A percentile compares a stretch with the other conserved stretches of the same genome.
phyloP scores from a whole-genome alignment of 257 asterid species.

The Gardenia jasminoides region DNA sequence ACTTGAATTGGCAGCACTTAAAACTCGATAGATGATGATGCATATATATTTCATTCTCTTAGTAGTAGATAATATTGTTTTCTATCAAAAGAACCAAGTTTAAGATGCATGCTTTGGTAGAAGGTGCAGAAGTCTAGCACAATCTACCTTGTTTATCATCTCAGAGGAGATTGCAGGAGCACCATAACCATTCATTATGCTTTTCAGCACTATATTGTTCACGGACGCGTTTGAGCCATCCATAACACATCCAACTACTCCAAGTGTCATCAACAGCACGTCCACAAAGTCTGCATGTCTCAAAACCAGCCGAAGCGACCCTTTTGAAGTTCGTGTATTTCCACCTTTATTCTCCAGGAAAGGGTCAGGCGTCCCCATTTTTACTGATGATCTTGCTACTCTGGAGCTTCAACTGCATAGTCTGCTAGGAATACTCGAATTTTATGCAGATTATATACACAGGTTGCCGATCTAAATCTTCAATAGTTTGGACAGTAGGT shows the following conservation, averaged over 20 bases:
- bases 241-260: conserved; percentile 10
- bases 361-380: neutral
- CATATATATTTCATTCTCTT: no score
- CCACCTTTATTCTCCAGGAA: neutral
- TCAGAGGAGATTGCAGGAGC: neutral
- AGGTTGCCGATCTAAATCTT: no score
- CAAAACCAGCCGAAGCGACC: conserved; percentile 6
- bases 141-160: conserved; percentile 15
- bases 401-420: no score
- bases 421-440: no score
- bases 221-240: conserved; percentile 6
- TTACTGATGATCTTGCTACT: no score
- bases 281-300: conserved; percentile 16
- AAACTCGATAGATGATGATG: neutral
- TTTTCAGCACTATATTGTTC: conserved; percentile 1
- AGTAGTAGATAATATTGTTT: neutral
- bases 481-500: no score
- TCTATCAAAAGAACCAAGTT: neutral
- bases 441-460: no score
- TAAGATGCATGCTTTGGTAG: no score
- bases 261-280: conserved; percentile 13
- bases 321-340: neutral
- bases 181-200: conserved; percentile 16
- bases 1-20: neutral
- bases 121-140: no score